Evolutionary conservation across 2,329 filamentous ascomycete species (phyloP).

Genomic region (Penicillium frequentans): DNA sequence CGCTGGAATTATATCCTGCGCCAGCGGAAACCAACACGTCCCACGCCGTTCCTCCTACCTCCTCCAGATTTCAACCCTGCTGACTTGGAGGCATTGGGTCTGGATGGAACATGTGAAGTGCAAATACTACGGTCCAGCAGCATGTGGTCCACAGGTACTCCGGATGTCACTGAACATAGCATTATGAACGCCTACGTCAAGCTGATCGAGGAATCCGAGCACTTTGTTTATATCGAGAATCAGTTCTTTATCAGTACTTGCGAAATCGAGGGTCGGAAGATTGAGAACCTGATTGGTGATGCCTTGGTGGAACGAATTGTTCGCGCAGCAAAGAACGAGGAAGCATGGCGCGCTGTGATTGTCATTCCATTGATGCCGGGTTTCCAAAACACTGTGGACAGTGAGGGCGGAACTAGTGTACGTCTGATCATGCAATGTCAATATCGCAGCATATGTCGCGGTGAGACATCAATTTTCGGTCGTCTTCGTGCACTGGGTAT

Average conservation of each 20-base stretch:
- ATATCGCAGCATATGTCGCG: constrained; percentile 92
- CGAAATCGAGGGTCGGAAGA: constrained; percentile 80
- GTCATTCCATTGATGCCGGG: constrained; percentile 96
- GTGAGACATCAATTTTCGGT: constrained; percentile 88
- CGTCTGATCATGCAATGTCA: constrained; percentile 96
- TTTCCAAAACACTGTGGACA: constrained; percentile 94
- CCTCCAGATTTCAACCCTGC: constrained; percentile 86
- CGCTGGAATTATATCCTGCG: constrained; percentile 96
- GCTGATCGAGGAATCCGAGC: constrained; percentile 90
- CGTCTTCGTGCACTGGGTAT: constrained; percentile 76
- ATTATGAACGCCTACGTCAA: constrained; percentile 96
- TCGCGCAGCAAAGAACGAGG: constrained; percentile 75
- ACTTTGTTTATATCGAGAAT: constrained; percentile 98
- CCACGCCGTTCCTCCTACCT: constrained; percentile 88
- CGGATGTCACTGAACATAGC: constrained; percentile 81
- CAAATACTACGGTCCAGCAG: constrained; percentile 90
- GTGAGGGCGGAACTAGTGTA: constrained; percentile 90
- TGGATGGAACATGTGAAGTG: constrained; percentile 93
- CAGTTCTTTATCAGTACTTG: constrained; percentile 97
- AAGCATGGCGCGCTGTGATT: constrained; percentile 88
- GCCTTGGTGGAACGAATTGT: constrained; percentile 90
- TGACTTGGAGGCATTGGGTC: constrained; percentile 81
- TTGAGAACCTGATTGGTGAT: constrained; percentile 91
- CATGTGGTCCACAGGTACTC: constrained; percentile 87
- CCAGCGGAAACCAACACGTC: constrained; percentile 87